Base-by-base conservation (phyloP, 2,329 filamentous ascomycete genomes). In the Xylaria sp. region DNA sequence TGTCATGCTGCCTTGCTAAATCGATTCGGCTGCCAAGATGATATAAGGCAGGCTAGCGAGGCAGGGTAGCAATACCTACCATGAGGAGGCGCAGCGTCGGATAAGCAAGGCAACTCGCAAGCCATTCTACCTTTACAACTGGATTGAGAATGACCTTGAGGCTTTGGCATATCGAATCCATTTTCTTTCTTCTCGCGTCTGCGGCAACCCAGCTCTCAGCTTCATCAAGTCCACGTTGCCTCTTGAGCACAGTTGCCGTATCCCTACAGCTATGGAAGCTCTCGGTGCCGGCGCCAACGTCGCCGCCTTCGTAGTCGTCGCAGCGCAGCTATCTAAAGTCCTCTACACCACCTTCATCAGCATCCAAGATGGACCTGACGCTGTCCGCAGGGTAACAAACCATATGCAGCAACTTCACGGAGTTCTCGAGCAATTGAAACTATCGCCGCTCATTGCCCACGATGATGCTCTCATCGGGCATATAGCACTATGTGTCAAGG, bases 341-440 rank as follows among this genome's bases (percentile, higher is more conserved):
- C 55, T 58, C 23, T 58, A 46, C 13, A 46, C 55, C 20, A 28
- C 55, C 1, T 46, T 58, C 39, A 9, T 5, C 28, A 5, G 37
- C n/a, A 58, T 58, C 37, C 32, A 58, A 28, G 55, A 58, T 5
- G 55, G 55, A 12, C 39, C 39, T 13, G 37, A 46, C 28, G 23
- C 39, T n/a, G 39, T 46, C 10, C 20, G 23, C 55, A 46, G 28
- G 37, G 15, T 28, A 28, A 18, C 55, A 25, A 44, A 23, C 55
- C 20, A 58, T 46, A 58, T 58, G 20, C 20, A 28, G 15, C 37
- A 46, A 32, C 55, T 58, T 7, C 23, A 58, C 20, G 20, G 55
- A 13, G 55, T 28, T 7, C 55, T 58, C 6, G 39, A 46, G 39
- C 55, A 44, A 32, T 18, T 58, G 13, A 58, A 44, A 28, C 13